These are phyloP conservation scores for Magnaporthiopsis rhizophila DNA, from an alignment of 2,329 filamentous ascomycete genomes.

Conservation along the genomic window DNA sequence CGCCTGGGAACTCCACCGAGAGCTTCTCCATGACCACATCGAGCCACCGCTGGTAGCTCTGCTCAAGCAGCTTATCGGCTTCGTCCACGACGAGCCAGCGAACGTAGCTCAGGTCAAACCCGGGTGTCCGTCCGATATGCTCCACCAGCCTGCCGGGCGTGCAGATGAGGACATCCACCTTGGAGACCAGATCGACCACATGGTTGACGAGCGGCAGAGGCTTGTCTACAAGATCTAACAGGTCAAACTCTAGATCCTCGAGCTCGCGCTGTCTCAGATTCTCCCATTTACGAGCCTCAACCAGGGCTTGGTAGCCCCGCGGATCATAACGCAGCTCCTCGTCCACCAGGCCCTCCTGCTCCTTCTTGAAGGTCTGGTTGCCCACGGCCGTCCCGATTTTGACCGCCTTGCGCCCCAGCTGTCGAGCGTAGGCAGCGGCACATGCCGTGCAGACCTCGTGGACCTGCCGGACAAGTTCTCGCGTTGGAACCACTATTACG, in stretches of 20 bases:
- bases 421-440: constrained; percentile 49
- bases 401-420: constrained; percentile 51
- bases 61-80: constrained; percentile 82
- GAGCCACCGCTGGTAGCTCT: constrained; percentile 90
- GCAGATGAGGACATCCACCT: constrained; percentile 81
- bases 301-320: constrained; percentile 40
- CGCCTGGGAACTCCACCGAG: constrained; percentile 35
- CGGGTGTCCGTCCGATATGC: constrained; percentile 75
- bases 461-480: constrained; percentile 84
- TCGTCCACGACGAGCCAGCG: constrained; percentile 91
- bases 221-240: constrained; percentile 25
- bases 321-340: constrained; percentile 55
- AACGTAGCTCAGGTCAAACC: constrained; percentile 70
- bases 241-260: constrained; percentile 21
- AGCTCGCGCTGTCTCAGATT: constrained; percentile 23
- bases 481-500: constrained; percentile 80
- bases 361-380: constrained; percentile 63
- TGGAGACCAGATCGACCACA: constrained; percentile 57
- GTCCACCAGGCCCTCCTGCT: constrained; percentile 43
- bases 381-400: constrained; percentile 78
- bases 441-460: constrained; percentile 71
- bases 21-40: constrained; percentile 60
- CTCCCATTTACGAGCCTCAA: constrained; percentile 21
- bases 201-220: constrained; percentile 44
- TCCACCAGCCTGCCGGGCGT: constrained; percentile 90